Base-by-base conservation (phyloP, 2,329 filamentous ascomycete species). In the Aspergillus clavatus region DNA sequence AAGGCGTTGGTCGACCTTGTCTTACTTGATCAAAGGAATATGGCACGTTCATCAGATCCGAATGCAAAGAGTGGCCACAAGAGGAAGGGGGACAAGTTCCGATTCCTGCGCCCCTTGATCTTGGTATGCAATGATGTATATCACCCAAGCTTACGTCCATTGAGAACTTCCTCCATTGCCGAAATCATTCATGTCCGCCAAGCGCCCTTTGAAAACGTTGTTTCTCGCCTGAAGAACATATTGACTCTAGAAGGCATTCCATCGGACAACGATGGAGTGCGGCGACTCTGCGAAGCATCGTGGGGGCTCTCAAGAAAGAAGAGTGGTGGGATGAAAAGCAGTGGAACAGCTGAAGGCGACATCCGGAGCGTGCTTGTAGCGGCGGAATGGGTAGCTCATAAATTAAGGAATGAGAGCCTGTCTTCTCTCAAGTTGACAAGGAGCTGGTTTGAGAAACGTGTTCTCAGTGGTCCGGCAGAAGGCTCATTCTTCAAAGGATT, bases 41-140 rank as follows among this genome's bases (percentile, higher is more conserved):
- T 74, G 1, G 68, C 60, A 28, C 61, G 56, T 12, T 55, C 57
- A 7, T 45, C 55, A 2, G 62, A 68, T 38, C 52, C 56, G 33
- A 53, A 50, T 2, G 46, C 53, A 1, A 51, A 47, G 2, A 50
- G 46, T 8, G 53, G 54, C 35, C 65, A 57, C 33, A 68, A 75
- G 48, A 88, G 80, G 66, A 91, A 89, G 63, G 84, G 84, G 0
- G 91, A 97, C 59, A 85, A 84, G 47, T 98, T 98, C 62, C 81
- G 86, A 33, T 78, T 96, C 50, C 80, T 95, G 69, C 79, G 93
- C 37, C 93, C 93, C 0, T 74, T 98, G 23, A 89, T 98, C 40
- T 75, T 98, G 38, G 93, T 98, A 56, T 98, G 93, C 73, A 98
- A 98, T 59, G 94, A 98, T 65, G 82, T 97, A 1, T 98, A 98